Conservation (phyloP, 225 moss, liverwort and hornwort genomes). For the Climacium dendroides region DNA sequence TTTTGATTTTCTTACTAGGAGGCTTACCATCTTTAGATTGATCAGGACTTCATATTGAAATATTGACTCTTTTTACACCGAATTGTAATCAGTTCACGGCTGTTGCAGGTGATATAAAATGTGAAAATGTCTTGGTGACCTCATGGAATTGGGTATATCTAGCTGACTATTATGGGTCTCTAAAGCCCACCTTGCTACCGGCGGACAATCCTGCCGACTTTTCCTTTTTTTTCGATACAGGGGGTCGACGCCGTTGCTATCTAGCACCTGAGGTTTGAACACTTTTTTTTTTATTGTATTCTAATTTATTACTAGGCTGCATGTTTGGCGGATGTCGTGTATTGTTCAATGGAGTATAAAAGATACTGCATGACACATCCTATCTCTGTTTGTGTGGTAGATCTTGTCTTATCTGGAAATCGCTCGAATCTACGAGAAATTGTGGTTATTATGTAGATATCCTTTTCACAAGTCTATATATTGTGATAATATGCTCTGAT, state of each 20-base stretch:
- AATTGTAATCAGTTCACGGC: background rate
- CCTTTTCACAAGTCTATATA: background rate
- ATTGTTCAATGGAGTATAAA: background rate
- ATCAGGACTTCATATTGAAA: background rate
- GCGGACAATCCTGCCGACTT: slow-evolving; percentile 89
- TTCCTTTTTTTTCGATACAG: slow-evolving; percentile 95
- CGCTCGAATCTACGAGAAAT: background rate
- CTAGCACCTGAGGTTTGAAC: slow-evolving; percentile 80
- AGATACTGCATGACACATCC: background rate
- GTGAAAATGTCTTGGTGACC: slow-evolving; percentile 94
- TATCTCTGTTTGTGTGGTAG: background rate
- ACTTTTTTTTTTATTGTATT: background rate
- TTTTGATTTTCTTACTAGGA: background rate
- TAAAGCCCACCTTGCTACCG: slow-evolving; percentile 89
- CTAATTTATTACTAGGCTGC: background rate
- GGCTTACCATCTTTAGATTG: background rate
- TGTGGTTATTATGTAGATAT: background rate
- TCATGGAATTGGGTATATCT: slow-evolving; percentile 99
- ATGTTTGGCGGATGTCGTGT: background rate
- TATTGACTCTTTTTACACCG: background rate
- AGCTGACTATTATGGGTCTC: slow-evolving; percentile 84
- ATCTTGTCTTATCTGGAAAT: background rate
- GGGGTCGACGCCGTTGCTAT: slow-evolving; percentile 90
- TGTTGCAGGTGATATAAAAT: slow-evolving; percentile 87
- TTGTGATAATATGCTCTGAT: background rate